phyloP scores from a whole-genome alignment of 23 red algal species.

The Gracilaria caudata region DNA sequence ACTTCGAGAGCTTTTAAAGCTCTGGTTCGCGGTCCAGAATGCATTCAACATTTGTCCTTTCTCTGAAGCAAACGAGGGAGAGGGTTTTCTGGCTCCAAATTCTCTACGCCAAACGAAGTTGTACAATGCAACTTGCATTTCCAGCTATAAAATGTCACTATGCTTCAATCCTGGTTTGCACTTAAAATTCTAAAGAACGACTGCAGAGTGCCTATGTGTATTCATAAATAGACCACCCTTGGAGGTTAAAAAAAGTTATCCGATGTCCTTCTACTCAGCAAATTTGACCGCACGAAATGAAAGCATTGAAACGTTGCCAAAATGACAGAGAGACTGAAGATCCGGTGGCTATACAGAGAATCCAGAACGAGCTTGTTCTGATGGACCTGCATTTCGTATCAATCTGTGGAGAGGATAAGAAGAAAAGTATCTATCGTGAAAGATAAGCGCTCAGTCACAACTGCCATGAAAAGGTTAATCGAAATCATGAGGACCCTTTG shows the following conservation, averaged over 20 bases:
- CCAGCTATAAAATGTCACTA: not conserved
- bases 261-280: not conserved
- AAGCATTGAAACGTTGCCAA: not conserved
- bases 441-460: too few relatives aligned
- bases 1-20: not conserved
- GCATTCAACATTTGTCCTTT: not conserved
- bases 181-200: too few relatives aligned
- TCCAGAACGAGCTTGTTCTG: too few relatives aligned
- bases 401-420: too few relatives aligned
- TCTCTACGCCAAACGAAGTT: not conserved
- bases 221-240: too few relatives aligned
- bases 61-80: not conserved
- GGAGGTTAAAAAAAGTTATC: too few relatives aligned
- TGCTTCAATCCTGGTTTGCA: not conserved
- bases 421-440: too few relatives aligned
- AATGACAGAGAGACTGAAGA: not conserved
- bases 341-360: not conserved
- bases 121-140: not conserved
- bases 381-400: too few relatives aligned
- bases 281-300: not conserved
- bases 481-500: too few relatives aligned
- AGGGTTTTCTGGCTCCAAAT: conserved; percentile 1
- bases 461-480: too few relatives aligned
- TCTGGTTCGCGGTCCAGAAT: not conserved
- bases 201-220: too few relatives aligned